These are phyloP conservation scores for Leccinum obscurum DNA, from an alignment of 768 basidiomycete species.

Conservation along the genomic window DNA sequence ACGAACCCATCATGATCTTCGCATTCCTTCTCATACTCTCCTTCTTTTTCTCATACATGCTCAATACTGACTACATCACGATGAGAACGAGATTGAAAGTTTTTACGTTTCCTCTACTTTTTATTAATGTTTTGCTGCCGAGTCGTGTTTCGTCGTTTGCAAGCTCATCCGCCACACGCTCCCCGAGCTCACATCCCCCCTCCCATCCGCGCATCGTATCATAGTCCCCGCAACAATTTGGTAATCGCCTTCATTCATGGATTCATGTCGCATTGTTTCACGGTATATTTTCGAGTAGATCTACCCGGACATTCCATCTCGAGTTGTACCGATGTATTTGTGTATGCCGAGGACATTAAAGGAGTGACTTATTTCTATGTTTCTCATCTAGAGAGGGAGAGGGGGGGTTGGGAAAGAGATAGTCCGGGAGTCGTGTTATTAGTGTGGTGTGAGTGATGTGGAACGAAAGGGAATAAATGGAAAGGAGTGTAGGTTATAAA, in stretches of 20 bases:
- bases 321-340: slow-evolving; percentile 37
- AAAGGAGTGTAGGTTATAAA: not conserved
- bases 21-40: not conserved
- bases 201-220: slow-evolving; percentile 22
- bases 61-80: slow-evolving; percentile 25
- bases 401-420: not conserved
- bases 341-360: slow-evolving; percentile 36
- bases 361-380: slow-evolving; percentile 37
- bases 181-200: not conserved
- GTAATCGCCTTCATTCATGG: slow-evolving; percentile 30
- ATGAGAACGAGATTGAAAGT: slow-evolving; percentile 13
- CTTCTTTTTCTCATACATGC: slow-evolving; percentile 13
- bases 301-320: slow-evolving; percentile 34
- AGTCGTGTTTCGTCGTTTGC: slow-evolving; percentile 16
- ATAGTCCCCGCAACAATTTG: slow-evolving; percentile 27
- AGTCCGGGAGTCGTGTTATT: not conserved
- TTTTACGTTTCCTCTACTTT: slow-evolving; percentile 6
- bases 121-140: slow-evolving; percentile 18
- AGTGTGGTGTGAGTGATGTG: slow-evolving; percentile 2
- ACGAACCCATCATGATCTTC: slow-evolving; percentile 56
- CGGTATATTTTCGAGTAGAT: slow-evolving; percentile 38
- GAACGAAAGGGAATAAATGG: not conserved
- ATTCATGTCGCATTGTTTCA: slow-evolving; percentile 34
- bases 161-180: slow-evolving; percentile 4
- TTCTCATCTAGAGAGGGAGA: not conserved